Conservation (phyloP, 73 alveolate genomes). For the Stentor coeruleus region DNA sequence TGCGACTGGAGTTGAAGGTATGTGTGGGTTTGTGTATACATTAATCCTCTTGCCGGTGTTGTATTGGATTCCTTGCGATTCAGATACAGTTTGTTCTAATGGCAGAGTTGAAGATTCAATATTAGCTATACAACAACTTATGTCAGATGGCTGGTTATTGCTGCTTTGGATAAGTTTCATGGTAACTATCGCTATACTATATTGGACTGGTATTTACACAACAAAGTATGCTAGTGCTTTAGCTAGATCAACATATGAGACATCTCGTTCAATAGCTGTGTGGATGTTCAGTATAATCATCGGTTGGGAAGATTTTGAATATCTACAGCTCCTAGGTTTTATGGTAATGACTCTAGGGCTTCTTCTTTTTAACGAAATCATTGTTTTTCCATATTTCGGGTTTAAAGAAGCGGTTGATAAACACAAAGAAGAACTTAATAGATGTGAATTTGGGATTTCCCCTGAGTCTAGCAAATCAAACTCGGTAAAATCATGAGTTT, state of each 20-base stretch:
- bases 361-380: neutral
- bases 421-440: no score
- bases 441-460: no score
- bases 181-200: conserved; percentile 68
- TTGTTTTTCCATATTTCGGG: neutral
- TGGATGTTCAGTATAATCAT: conserved; percentile 37
- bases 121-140: conserved; percentile 53
- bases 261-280: conserved; percentile 61
- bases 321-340: conserved; percentile 24
- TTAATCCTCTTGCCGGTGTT: conserved; percentile 35
- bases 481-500: no score
- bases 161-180: conserved; percentile 40
- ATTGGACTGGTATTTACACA: conserved; percentile 71
- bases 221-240: conserved; percentile 79
- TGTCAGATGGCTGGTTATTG: conserved; percentile 37
- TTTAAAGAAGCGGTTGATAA: neutral
- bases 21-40: conserved; percentile 12
- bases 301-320: conserved; percentile 12
- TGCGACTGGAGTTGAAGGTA: conserved; percentile 13
- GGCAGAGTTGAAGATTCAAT: conserved; percentile 60
- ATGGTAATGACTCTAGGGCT: neutral
- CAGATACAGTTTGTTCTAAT: conserved; percentile 30
- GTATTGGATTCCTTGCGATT: conserved; percentile 37
- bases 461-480: no score
- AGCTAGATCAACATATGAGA: conserved; percentile 81